phyloP scores from a whole-genome alignment of 164 flowering plant species.

The Vitis riparia region DNA sequence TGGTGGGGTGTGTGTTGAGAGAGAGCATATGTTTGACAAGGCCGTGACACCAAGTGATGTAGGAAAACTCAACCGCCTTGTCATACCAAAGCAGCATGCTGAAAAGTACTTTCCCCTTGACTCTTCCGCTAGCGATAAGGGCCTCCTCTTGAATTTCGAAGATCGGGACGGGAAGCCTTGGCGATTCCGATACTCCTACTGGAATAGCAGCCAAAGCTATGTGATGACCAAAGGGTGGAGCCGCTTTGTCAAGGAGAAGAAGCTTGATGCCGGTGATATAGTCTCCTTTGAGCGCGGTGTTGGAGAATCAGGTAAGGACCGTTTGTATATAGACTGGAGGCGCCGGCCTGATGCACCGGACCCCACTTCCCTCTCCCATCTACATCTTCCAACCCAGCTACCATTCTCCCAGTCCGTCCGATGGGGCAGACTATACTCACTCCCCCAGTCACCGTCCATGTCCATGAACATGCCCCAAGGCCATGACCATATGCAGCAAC shows the following conservation, averaged over 20 bases:
- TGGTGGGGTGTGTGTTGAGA: slow-evolving; percentile 1
- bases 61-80: slow-evolving; percentile 32
- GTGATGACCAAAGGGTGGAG: slow-evolving; percentile 52
- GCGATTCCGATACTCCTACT: slow-evolving; percentile 40
- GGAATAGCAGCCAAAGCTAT: slow-evolving; percentile 50
- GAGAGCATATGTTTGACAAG: slow-evolving; percentile 38
- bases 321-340: slow-evolving; percentile 37
- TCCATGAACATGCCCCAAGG: background rate
- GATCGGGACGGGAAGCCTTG: slow-evolving; percentile 37
- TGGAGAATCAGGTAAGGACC: slow-evolving; percentile 17
- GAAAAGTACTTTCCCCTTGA: slow-evolving; percentile 40
- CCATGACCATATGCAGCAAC: background rate
- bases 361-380: background rate
- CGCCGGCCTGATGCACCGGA: slow-evolving; percentile 15
- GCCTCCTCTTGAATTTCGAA: slow-evolving; percentile 34
- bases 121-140: slow-evolving; percentile 29
- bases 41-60: slow-evolving; percentile 38
- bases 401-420: no score
- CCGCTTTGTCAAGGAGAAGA: slow-evolving; percentile 45
- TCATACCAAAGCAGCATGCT: slow-evolving; percentile 38
- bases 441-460: background rate
- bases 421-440: no score
- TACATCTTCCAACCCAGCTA: background rate
- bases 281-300: slow-evolving; percentile 34
- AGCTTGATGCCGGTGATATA: slow-evolving; percentile 39